Evolutionary conservation across 345 rosid genomes (phyloP), one percentile per base, ranked within the genome.

Genomic region (Cardamine chenopodiifolia): DNA sequence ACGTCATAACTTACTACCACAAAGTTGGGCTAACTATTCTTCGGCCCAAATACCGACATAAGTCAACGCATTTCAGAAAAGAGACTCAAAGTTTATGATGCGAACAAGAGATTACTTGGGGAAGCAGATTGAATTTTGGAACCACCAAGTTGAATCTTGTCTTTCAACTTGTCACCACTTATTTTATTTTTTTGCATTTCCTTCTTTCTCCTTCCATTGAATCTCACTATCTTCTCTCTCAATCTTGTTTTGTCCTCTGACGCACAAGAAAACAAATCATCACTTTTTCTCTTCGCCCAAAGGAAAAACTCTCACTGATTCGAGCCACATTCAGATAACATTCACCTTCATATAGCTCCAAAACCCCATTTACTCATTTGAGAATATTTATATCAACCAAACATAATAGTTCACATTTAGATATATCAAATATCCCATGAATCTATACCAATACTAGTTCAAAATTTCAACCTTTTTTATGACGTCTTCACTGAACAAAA

Each of bases 221-320:
- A 75, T 59, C 73, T 75, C 45, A 68, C 73, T 55, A 60, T 19
- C 50, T 58, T 66, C 61, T 74, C 44, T 47, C 59, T 56, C 40
- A 47, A 28, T 39, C 68, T 58, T 75, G 45, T 58, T 58, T 49
- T 48, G 67, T 66, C 67, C 55, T 25, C 35, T 6, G 25, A 59
- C 7, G 45, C 79, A 75, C 62, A 68, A 68, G 9, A 68, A 39
- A 50, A 50, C 79, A 75, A 60, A 68, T 28, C 6, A 28, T 20
- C 55, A 50, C 69, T 75, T 75, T 75, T 37, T 18, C 22, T 35
- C 45, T 37, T 4, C 0, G 19, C 45, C 50, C 15, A 45, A 17
- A 3, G 6, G 2, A 32, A 22, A 9, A 34, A 12, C 25, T 9
- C 45, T 25, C 7, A 8, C 20, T 25, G 26, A 25, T 66, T 23